A percentile compares a stretch with the other conserved stretches of the same genome.
These are phyloP conservation scores for Simmondsia chinensis DNA, from an alignment of 148 eudicot genomes.

Conservation along the genomic window DNA sequence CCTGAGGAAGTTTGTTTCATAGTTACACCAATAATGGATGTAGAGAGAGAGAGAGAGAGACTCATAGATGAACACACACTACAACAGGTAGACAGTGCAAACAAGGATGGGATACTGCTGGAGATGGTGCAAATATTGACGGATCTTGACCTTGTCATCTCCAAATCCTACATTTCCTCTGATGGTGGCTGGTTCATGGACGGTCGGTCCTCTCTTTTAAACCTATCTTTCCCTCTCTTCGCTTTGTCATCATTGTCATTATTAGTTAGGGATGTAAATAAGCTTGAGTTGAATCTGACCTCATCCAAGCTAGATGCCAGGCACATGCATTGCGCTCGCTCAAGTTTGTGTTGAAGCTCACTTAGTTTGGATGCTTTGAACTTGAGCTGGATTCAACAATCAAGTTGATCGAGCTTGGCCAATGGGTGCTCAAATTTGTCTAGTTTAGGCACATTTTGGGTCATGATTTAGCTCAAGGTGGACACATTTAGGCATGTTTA, in stretches of 20 bases:
- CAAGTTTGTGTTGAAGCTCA: too few species aligned
- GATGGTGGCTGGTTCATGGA: slow-evolving; percentile 98
- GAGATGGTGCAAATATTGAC: slow-evolving; percentile 87
- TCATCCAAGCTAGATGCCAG: background rate
- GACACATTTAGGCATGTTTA: too few species aligned
- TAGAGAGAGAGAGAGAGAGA: too few species aligned
- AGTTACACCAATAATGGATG: slow-evolving; percentile 1
- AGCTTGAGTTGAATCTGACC: background rate
- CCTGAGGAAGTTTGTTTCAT: background rate
- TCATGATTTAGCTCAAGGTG: too few species aligned
- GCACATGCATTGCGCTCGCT: background rate
- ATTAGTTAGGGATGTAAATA: background rate
- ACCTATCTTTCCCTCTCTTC: background rate
- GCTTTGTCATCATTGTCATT: background rate
- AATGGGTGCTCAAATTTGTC: too few species aligned
- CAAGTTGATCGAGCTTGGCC: too few species aligned
- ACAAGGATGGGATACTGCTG: slow-evolving; percentile 81
- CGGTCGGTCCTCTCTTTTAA: slow-evolving; percentile 37
- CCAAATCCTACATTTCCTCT: slow-evolving; percentile 77
- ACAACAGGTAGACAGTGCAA: slow-evolving; percentile 71
- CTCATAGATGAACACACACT: background rate
- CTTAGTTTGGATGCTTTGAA: too few species aligned
- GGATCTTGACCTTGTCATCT: slow-evolving; percentile 75
- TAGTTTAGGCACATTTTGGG: too few species aligned
- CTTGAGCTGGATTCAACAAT: too few species aligned